A percentile compares a stretch with the other conserved stretches of the same genome.
Conservation (phyloP, 805 yeast genomes). For the Suhomyces xylopsoci region DNA sequence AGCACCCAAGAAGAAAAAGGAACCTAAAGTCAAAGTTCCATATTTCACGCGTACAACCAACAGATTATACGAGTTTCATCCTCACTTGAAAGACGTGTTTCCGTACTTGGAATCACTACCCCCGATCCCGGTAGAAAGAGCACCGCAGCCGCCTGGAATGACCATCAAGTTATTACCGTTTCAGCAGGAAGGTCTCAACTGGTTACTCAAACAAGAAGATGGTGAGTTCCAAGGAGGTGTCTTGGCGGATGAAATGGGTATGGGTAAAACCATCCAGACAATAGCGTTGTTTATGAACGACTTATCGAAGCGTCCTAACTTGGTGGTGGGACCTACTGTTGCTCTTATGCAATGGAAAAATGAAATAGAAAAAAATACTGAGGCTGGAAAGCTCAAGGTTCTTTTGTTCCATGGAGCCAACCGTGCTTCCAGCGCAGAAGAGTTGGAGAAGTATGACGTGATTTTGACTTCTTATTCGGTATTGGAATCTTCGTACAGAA, state of each 20-base stretch:
- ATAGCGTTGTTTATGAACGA: slow-evolving; percentile 82
- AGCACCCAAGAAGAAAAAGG: slow-evolving; percentile 30
- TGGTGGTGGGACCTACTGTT: slow-evolving; percentile 98
- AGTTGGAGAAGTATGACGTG: slow-evolving; percentile 66
- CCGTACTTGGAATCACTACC: slow-evolving; percentile 53
- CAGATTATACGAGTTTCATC: slow-evolving; percentile 70
- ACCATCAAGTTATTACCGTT: slow-evolving; percentile 75
- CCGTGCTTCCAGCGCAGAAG: slow-evolving; percentile 56
- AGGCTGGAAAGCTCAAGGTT: slow-evolving; percentile 59
- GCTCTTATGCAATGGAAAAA: slow-evolving; percentile 97
- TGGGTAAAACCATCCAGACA: slow-evolving; percentile 98
- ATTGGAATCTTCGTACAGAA: slow-evolving; percentile 79
- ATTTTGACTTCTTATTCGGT: slow-evolving; percentile 91
- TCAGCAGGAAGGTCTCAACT: slow-evolving; percentile 88
- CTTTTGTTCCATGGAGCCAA: slow-evolving; percentile 84
- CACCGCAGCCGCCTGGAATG: slow-evolving; percentile 79
- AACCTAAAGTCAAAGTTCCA: slow-evolving; percentile 57
- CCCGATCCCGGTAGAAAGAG: slow-evolving; percentile 48
- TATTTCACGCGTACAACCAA: slow-evolving; percentile 68
- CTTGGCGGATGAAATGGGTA: slow-evolving; percentile 98
- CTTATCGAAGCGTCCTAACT: slow-evolving; percentile 61
- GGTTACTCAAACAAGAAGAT: slow-evolving; percentile 84
- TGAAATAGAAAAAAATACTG: slow-evolving; percentile 83
- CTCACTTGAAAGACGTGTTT: slow-evolving; percentile 71
- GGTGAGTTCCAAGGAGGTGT: slow-evolving; percentile 83